Evolutionary conservation across 768 basidiomycete genomes (phyloP).

Genomic region (Podaxis mareebaensis): DNA sequence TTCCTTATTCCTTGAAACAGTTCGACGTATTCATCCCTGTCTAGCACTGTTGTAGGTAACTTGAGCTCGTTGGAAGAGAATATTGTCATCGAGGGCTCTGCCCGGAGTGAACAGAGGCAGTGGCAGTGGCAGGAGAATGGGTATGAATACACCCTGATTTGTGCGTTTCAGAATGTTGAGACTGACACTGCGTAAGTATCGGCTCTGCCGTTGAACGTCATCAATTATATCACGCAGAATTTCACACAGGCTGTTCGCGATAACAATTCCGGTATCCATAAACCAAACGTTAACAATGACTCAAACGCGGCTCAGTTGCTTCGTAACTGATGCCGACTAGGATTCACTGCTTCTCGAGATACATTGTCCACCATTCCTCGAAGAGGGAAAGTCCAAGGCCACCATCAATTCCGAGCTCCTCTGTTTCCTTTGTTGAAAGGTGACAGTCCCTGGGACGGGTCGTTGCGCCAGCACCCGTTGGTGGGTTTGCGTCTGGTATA

Average conservation of each 20-base stretch:
- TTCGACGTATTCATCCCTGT: neutral
- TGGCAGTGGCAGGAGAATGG: neutral
- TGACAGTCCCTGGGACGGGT: constrained; percentile 80
- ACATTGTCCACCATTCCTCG: constrained; percentile 80
- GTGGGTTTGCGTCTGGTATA: constrained; percentile 67
- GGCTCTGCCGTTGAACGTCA: too few relatives aligned
- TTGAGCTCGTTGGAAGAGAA: neutral
- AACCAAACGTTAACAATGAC: too few relatives aligned
- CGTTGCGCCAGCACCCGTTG: constrained; percentile 64
- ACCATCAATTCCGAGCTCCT: constrained; percentile 58
- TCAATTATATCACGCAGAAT: too few relatives aligned
- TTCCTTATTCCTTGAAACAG: constrained; percentile 9
- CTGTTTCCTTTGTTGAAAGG: constrained; percentile 75
- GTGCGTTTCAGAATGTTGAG: too few relatives aligned
- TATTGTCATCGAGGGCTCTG: neutral
- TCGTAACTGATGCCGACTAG: neutral
- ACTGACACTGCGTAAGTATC: too few relatives aligned
- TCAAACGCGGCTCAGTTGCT: neutral
- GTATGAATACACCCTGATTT: too few relatives aligned
- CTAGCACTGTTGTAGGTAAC: neutral
- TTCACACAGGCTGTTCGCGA: too few relatives aligned
- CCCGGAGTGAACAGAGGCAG: neutral
- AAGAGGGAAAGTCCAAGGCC: constrained; percentile 68
- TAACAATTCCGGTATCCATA: too few relatives aligned
- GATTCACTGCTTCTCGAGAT: constrained; percentile 34